Evolutionary conservation across 176 grass and related monocot species (phyloP).

Genomic region (Melocanna baccifera): DNA sequence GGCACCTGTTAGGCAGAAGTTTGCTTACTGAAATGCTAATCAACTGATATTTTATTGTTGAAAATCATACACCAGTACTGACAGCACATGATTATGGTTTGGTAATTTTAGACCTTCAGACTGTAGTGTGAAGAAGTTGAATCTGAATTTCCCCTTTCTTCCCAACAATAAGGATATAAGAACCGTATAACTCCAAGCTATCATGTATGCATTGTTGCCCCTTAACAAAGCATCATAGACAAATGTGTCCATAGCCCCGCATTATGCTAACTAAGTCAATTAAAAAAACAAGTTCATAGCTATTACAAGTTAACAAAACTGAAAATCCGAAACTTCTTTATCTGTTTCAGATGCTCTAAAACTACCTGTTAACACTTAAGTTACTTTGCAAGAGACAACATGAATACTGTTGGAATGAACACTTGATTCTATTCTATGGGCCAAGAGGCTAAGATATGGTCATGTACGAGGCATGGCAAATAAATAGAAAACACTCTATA

Average conservation of each 20-base stretch:
- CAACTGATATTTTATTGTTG: not conserved
- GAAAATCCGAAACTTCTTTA: not conserved
- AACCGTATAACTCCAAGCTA: not conserved
- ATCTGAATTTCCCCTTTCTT: not conserved
- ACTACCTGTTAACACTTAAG: not conserved
- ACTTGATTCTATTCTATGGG: no score
- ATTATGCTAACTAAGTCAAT: not conserved
- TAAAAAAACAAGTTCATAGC: not conserved
- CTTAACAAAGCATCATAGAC: not conserved
- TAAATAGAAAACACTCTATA: no score
- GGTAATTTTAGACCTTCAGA: not conserved
- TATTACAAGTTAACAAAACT: no score
- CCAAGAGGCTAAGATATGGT: no score
- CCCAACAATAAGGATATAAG: not conserved
- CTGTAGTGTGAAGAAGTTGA: not conserved
- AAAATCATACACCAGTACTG: not conserved
- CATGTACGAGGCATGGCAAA: no score
- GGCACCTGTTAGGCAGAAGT: not conserved
- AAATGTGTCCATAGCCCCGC: not conserved
- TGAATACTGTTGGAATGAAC: not conserved
- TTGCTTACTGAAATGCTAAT: slow-evolving; percentile 21
- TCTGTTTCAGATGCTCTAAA: not conserved
- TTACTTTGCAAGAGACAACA: slow-evolving; percentile 5
- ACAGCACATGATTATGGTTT: not conserved
- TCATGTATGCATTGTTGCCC: not conserved